Evolutionary conservation across 176 grass and related monocot genomes (phyloP), one percentile per base, ranked within the genome.

Genomic region (Avena eriantha): DNA sequence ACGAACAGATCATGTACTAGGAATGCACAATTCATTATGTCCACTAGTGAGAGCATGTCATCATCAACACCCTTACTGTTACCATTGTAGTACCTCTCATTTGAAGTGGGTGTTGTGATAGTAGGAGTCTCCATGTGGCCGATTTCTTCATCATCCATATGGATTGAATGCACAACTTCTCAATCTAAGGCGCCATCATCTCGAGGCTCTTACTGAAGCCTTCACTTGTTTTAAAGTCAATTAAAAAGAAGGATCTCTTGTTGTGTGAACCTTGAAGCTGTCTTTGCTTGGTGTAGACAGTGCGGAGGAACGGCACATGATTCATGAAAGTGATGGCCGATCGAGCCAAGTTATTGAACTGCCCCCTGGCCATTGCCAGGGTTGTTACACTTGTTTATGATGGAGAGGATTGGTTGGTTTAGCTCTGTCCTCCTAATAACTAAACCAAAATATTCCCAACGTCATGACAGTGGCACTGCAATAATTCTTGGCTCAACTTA

Each of bases 261-360:
- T 73, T 24, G 43, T 56, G 53, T 10, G 16, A 18, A 56, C 7
- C 53, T 19, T 5, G 53, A 0, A 56, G 41, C 2, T 45, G 29
- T 13, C 31, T 23, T 43, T 60, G 34, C 16, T 49, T 69, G 74
- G 12, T 60, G 45, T 47, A 51, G 60, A 12, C 29, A 82, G 7
- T 1, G 23, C 81, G 21, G 39, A 77, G 50, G 5, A 10, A 61
- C 3, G 55, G 39, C 39, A 7, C 9, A 56, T n/a, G n/a, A n/a
- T n/a, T n/a, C n/a, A n/a, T 60, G 83, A 87, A 55, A 87, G 51
- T 18, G 89, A 80, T 82, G 66, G 74, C 39, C 48, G 23, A 39
- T 83, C 2, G 66, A 64, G 56, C 49, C 78, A 90, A 69, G 10
- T 48, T 83, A 64, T 29, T 33, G 78, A 77, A 43, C 55, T 84